Conservation (phyloP, 768 basidiomycete genomes). For the Boletus reticuloceps region DNA sequence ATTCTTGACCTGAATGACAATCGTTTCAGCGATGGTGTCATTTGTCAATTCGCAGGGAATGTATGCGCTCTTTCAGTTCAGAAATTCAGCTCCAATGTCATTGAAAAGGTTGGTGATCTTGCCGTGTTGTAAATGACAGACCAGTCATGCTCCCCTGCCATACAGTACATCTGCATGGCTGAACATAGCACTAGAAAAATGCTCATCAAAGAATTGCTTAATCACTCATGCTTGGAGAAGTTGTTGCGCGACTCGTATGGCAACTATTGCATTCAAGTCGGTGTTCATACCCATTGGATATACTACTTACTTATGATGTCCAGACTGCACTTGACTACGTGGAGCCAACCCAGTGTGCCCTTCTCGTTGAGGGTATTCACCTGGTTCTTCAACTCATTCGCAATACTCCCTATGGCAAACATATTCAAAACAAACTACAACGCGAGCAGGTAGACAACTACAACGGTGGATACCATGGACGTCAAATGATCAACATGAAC, state of each 20-base stretch:
- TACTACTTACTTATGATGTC: conserved; percentile 13
- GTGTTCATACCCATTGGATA: conserved; percentile 17
- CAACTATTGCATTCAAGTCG: conserved; percentile 90
- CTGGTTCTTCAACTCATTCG: conserved; percentile 81
- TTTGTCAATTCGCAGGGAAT: conserved; percentile 96
- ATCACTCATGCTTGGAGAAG: conserved; percentile 93
- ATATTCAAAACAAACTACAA: conserved; percentile 97
- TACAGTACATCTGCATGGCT: conserved; percentile 83
- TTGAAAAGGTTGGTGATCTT: conserved; percentile 72
- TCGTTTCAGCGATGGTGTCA: conserved; percentile 95
- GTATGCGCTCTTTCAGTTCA: conserved; percentile 97
- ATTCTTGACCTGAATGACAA: conserved; percentile 98
- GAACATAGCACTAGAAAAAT: conserved; percentile 93
- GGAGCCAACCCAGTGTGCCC: conserved; percentile 86
- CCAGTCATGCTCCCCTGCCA: not conserved
- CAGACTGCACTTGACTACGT: conserved; percentile 98
- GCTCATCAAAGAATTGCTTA: conserved; percentile 92
- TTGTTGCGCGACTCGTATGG: conserved; percentile 94
- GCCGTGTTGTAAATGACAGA: not conserved
- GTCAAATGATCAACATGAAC: conserved; percentile 56
- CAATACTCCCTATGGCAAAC: conserved; percentile 99
- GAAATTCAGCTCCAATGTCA: conserved; percentile 99
- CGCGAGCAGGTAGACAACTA: conserved; percentile 83
- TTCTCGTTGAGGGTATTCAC: conserved; percentile 92
- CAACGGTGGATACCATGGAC: conserved; percentile 54